A percentile compares a stretch with the other conserved stretches of the same genome.
These are phyloP conservation scores for Solanum ahanhuiri DNA, from an alignment of 257 asterid genomes.

Conservation along the genomic window DNA sequence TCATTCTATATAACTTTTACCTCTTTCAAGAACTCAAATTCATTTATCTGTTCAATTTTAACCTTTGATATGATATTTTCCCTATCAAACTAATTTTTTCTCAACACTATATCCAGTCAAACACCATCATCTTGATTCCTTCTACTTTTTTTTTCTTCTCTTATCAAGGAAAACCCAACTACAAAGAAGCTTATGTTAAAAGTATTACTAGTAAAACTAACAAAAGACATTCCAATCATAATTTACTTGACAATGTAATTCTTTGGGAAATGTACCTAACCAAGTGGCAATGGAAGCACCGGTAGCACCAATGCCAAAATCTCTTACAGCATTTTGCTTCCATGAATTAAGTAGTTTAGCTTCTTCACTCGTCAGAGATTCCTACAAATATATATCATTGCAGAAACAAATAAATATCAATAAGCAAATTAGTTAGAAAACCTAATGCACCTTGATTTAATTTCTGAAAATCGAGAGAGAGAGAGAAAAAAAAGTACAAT, in stretches of 20 bases:
- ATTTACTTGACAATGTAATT: not conserved
- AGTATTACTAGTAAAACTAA: not conserved
- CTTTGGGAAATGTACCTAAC: slow-evolving; percentile 36
- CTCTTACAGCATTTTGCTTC: slow-evolving; percentile 22
- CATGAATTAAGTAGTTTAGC: slow-evolving; percentile 23
- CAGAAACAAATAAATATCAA: not conserved
- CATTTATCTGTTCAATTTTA: not conserved
- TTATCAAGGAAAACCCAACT: not conserved
- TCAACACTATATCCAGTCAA: not conserved
- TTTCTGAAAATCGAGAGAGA: not conserved
- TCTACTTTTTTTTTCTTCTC: not conserved
- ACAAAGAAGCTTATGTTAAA: not conserved
- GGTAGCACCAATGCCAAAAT: slow-evolving; percentile 23
- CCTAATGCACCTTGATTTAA: not conserved
- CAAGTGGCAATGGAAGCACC: slow-evolving; percentile 33
- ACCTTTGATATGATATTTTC: not conserved
- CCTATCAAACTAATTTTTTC: not conserved
- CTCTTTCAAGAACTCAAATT: not conserved
- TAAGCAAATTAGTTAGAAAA: not conserved
- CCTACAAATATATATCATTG: slow-evolving; percentile 20
- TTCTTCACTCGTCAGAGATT: slow-evolving; percentile 35
- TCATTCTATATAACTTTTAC: not conserved
- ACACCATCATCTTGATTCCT: not conserved
- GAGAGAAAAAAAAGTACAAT: not conserved
- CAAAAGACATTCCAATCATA: not conserved